Base-by-base conservation (phyloP, 257 asterid genomes). In the Scutellaria baicalensis region DNA sequence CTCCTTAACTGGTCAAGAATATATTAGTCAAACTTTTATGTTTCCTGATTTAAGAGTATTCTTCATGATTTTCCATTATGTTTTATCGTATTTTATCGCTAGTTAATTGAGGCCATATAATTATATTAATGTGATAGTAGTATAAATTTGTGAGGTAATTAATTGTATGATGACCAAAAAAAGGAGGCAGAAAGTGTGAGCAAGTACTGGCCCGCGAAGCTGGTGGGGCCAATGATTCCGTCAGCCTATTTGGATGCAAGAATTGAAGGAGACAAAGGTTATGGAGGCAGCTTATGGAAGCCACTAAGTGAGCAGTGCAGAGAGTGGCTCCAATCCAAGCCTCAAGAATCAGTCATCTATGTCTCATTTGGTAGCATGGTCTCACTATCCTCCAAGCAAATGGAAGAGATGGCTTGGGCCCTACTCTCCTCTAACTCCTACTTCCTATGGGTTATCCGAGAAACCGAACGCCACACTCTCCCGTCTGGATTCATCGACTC, bases 211-310 rank as follows among this genome's bases (percentile, higher is more conserved):
- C 90, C 95, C 2, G 92, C 85, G 13, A 82, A 76, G 57, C 75
- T 84, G 36, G 75, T 88, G 10, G 95, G 91, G 20, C 89, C 95
- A 17, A 84, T 85, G 89, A 87, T 89, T 7, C 96, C 96, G 18
- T 89, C 91, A 2, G 77, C 84, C 23, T 86, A 86, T 71, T 23
- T 89, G 59, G 96, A 89, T 44, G 83, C 75, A 18, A 75, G 85
- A 69, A 86, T 86, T 9, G 87, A 86, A 70, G 89, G 81, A 40
- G 93, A 89, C 77, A 75, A 51, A 33, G 83, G 87, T 1, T 86
- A 89, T 39, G 96, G 96, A 69, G 91, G 91, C 60, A 89, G 93
- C 72, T 27, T 89, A 44, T 89, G 96, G 96, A 85, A 83, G 80
- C 94, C 94, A 35, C 77, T 82, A 0, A 78, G 86, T 48, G 80